Conservation (phyloP, 2,329 filamentous ascomycete genomes). For the Fusarium haematococcum region DNA sequence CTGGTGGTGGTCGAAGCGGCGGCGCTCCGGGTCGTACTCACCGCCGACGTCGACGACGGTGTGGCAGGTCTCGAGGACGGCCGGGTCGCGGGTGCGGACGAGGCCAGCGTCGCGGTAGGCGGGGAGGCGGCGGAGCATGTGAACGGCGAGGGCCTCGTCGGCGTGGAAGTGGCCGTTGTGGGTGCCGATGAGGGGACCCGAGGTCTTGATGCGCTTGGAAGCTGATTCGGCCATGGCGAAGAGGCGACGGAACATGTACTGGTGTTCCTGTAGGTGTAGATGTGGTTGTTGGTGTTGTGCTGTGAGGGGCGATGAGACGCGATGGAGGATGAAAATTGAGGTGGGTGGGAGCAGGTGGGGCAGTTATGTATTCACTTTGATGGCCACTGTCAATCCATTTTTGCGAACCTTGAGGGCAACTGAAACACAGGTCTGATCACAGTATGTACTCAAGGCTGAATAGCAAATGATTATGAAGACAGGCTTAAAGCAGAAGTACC, state of each 20-base stretch:
- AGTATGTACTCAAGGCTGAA: not conserved
- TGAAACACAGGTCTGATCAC: not conserved
- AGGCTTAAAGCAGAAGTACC: not conserved
- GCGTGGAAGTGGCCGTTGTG: conserved; percentile 99
- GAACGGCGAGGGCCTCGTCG: conserved; percentile 96
- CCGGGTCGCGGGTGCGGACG: conserved; percentile 88
- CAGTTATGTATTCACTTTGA: not conserved
- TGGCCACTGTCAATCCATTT: not conserved
- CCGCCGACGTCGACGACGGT: conserved; percentile 98
- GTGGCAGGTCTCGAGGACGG: conserved; percentile 83
- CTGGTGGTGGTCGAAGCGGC: conserved; percentile 98
- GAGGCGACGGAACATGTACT: conserved; percentile 49
- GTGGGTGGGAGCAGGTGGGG: not conserved
- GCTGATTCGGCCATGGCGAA: conserved; percentile 69
- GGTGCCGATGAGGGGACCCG: conserved; percentile 80
- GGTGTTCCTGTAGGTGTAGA: not conserved
- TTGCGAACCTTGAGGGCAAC: not conserved
- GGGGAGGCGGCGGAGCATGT: conserved; percentile 92
- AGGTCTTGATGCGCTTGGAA: conserved; percentile 87
- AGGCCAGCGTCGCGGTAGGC: conserved; percentile 80
- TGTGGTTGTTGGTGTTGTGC: not conserved
- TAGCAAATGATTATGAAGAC: not conserved
- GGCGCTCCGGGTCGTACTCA: conserved; percentile 81
- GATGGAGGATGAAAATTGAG: not conserved
- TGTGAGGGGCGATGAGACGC: not conserved